These are phyloP conservation scores for Boechera stricta DNA, from an alignment of 345 rosid genomes.

Conservation along the genomic window DNA sequence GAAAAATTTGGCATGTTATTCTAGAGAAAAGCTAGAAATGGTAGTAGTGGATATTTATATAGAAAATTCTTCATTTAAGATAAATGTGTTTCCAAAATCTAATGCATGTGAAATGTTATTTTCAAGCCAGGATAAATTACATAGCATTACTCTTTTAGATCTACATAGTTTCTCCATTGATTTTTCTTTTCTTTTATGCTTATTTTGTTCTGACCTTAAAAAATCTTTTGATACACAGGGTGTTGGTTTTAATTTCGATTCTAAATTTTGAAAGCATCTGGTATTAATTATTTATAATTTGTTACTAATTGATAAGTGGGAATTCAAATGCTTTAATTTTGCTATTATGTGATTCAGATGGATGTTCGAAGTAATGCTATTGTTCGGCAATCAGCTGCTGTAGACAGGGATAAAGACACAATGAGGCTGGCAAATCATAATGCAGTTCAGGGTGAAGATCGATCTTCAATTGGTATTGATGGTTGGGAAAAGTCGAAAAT, in stretches of 20 bases:
- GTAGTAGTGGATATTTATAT: background rate
- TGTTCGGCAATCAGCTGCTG: conserved; percentile 65
- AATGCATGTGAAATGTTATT: conserved; percentile 11
- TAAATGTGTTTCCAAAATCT: conserved; percentile 25
- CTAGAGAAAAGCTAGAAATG: background rate
- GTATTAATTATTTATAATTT: background rate
- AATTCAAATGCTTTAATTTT: conserved; percentile 26
- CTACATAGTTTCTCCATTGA: conserved; percentile 15
- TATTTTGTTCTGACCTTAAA: background rate
- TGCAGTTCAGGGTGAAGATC: conserved; percentile 74
- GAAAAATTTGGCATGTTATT: background rate
- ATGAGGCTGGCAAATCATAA: conserved; percentile 64
- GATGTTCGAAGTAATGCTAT: conserved; percentile 69
- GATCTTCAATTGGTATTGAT: conserved; percentile 75
- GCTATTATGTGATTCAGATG: conserved; percentile 56
- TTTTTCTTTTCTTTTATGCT: background rate
- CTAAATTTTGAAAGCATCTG: conserved; percentile 15
- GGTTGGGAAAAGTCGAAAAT: conserved; percentile 97
- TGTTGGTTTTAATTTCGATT: background rate
- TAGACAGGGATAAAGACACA: conserved; percentile 80
- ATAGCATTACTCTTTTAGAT: conserved; percentile 14
- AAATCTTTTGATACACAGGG: background rate
- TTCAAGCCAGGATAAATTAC: background rate
- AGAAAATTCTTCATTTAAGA: conserved; percentile 13
- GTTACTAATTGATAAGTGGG: conserved; percentile 5